phyloP scores from a whole-genome alignment of 768 basidiomycete genomes.

The Tricholoma sp. region DNA sequence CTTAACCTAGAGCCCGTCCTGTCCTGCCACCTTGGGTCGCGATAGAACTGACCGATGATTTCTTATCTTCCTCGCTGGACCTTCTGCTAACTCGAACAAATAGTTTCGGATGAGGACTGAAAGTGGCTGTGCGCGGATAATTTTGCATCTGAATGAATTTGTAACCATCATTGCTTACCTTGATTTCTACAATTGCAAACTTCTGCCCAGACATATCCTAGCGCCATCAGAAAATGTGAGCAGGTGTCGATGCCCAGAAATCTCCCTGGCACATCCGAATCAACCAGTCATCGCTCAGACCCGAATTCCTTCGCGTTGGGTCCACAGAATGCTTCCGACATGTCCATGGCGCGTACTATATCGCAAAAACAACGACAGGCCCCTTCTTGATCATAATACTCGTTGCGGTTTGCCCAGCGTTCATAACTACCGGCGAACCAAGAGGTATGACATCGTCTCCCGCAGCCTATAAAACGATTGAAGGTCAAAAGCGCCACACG shows the following conservation, averaged over 20 bases:
- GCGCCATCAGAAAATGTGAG: slow-evolving; percentile 42
- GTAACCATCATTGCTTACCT: neutral
- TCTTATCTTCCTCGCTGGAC: slow-evolving; percentile 33
- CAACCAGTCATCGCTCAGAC: slow-evolving; percentile 39
- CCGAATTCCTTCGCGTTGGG: slow-evolving; percentile 37
- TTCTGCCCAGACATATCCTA: slow-evolving; percentile 39
- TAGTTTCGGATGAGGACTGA: slow-evolving; percentile 40
- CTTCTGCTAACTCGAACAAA: slow-evolving; percentile 35
- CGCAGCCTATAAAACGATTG: slow-evolving; percentile 20
- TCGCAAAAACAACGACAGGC: slow-evolving; percentile 31
- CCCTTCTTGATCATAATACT: slow-evolving; percentile 34
- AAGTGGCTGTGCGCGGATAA: slow-evolving; percentile 12
- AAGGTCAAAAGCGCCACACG: too few relatives aligned
- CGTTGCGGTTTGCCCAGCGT: slow-evolving; percentile 23
- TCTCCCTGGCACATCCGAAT: slow-evolving; percentile 18
- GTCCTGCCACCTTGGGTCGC: slow-evolving; percentile 32
- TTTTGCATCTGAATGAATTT: neutral
- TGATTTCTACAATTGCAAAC: slow-evolving; percentile 27
- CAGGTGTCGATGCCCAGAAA: slow-evolving; percentile 34
- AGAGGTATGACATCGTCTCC: slow-evolving; percentile 36
- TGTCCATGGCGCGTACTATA: slow-evolving; percentile 37
- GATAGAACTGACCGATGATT: slow-evolving; percentile 31
- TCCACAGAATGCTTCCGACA: slow-evolving; percentile 38
- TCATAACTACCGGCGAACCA: slow-evolving; percentile 22
- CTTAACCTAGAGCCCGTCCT: too few relatives aligned